Conservation (phyloP, 2,329 filamentous ascomycete species). For the Penicillium sp. region DNA sequence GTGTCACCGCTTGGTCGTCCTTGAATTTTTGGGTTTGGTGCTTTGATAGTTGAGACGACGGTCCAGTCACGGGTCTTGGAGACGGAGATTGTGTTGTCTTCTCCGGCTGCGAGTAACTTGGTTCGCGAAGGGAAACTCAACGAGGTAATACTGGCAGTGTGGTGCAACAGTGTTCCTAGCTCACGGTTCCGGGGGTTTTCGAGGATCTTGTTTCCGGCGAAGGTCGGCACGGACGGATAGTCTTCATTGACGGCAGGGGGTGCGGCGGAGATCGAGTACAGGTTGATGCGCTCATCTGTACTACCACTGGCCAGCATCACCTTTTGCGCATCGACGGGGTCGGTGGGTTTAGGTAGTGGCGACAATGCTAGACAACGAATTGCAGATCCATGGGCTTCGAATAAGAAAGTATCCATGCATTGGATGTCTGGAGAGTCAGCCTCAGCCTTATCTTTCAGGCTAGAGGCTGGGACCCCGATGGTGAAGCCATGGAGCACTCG, state of each 20-base stretch:
- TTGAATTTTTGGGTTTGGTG: slow-evolving; percentile 74
- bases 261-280: slow-evolving; percentile 81
- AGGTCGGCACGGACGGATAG: slow-evolving; percentile 61
- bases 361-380: slow-evolving; percentile 88
- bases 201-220: slow-evolving; percentile 70
- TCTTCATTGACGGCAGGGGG: slow-evolving; percentile 57
- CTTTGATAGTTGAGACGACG: slow-evolving; percentile 82
- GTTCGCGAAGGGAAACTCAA: slow-evolving; percentile 79
- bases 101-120: slow-evolving; percentile 82
- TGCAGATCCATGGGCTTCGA: slow-evolving; percentile 87
- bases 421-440: slow-evolving; percentile 47
- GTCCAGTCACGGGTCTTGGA: slow-evolving; percentile 87
- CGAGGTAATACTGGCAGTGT: slow-evolving; percentile 75
- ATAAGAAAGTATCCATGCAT: slow-evolving; percentile 91
- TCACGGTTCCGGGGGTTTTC: slow-evolving; percentile 87
- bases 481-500: slow-evolving; percentile 86
- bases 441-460: slow-evolving; percentile 27
- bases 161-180: slow-evolving; percentile 81
- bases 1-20: slow-evolving; percentile 89
- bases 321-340: slow-evolving; percentile 65
- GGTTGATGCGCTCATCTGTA: slow-evolving; percentile 91
- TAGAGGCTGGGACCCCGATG: slow-evolving; percentile 59
- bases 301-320: slow-evolving; percentile 86
- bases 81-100: slow-evolving; percentile 89
- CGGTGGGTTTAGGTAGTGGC: slow-evolving; percentile 58